Conservation (phyloP, 2,329 filamentous ascomycete genomes). For the Cercospora sp. region DNA sequence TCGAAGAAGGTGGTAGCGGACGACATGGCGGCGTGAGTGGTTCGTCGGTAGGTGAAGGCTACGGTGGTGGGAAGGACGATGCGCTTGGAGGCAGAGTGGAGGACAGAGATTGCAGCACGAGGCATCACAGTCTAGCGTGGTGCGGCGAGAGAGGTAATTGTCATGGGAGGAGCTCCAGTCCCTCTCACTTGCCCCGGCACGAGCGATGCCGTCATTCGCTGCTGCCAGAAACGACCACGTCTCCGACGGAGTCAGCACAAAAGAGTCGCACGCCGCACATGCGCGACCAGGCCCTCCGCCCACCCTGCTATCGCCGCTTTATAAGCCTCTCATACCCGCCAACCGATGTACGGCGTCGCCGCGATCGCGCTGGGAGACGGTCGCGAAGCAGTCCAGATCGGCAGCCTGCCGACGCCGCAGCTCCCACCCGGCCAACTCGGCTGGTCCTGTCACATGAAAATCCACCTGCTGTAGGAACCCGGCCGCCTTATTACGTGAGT, state of each 20-base stretch:
- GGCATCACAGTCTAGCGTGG: background rate
- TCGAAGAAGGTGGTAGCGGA: conserved; percentile 75
- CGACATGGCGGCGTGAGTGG: conserved; percentile 54
- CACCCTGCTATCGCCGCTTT: background rate
- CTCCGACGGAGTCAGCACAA: background rate
- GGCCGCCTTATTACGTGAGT: conserved; percentile 2
- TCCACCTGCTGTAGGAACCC: background rate
- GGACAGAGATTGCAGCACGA: background rate
- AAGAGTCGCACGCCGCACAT: background rate
- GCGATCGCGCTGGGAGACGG: background rate
- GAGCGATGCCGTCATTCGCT: conserved; percentile 4
- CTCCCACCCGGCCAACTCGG: background rate
- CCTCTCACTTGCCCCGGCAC: no score
- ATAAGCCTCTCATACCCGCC: background rate
- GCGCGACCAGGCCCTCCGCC: background rate
- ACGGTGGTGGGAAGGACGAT: conserved; percentile 9
- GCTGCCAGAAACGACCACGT: conserved; percentile 2
- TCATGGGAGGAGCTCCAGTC: background rate
- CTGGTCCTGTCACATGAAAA: background rate
- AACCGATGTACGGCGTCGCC: background rate
- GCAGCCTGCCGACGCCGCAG: background rate
- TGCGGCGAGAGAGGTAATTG: conserved; percentile 4
- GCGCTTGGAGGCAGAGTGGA: background rate
- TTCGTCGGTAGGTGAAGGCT: conserved; percentile 8
- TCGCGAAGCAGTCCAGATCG: background rate